phyloP scores from a whole-genome alignment of 2,329 filamentous ascomycete species.

The Amauroascus niger region DNA sequence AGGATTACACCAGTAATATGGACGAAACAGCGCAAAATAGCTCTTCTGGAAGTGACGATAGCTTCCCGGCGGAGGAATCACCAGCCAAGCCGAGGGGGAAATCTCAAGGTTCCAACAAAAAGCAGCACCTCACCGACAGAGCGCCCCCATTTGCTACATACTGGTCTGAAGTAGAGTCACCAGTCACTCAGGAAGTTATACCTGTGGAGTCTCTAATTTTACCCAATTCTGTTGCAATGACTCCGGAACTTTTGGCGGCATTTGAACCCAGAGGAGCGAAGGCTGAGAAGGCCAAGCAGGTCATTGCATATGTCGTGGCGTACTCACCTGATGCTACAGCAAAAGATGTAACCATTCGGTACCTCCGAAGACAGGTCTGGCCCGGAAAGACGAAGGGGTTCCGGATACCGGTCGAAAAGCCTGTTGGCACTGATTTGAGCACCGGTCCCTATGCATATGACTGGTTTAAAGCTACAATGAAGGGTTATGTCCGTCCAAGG shows the following conservation, averaged over 20 bases:
- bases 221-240: conserved; percentile 59
- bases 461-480: conserved; percentile 79
- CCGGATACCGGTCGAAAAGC: conserved; percentile 68
- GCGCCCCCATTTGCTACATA: conserved; percentile 80
- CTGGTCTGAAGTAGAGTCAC: conserved; percentile 84
- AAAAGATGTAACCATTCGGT: conserved; percentile 89
- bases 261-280: conserved; percentile 76
- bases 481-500: conserved; percentile 53
- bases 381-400: conserved; percentile 85
- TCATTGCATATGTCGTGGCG: conserved; percentile 80
- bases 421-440: conserved; percentile 65
- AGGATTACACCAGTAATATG: conserved; percentile 58
- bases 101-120: conserved; percentile 22
- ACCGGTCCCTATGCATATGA: conserved; percentile 70
- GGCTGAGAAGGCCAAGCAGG: conserved; percentile 76
- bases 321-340: conserved; percentile 76
- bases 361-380: conserved; percentile 68
- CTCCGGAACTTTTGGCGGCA: conserved; percentile 58
- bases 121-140: conserved; percentile 48
- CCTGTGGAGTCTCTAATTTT: conserved; percentile 66
- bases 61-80: conserved; percentile 16
- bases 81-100: conserved; percentile 29
- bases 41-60: conserved; percentile 21
- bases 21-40: conserved; percentile 15
- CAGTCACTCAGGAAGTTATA: conserved; percentile 66